A percentile compares a stretch with the other conserved stretches of the same genome.
phyloP scores from a whole-genome alignment of 2,329 filamentous ascomycete genomes.

The Hortaea sp. region DNA sequence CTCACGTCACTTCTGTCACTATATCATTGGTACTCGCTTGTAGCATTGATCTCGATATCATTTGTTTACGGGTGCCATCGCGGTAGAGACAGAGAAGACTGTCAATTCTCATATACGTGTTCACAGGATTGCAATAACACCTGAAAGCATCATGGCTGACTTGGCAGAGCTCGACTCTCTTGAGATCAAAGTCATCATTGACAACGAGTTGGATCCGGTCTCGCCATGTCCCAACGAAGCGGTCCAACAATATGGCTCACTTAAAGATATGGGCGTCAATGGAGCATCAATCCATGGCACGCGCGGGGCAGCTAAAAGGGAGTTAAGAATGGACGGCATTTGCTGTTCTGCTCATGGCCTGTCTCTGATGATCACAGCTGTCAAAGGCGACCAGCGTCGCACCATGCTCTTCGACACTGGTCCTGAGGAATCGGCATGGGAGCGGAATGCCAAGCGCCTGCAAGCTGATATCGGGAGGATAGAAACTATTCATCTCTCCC shows the following conservation, averaged over 20 bases:
- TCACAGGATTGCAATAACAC: neutral
- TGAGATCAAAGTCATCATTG: constrained; percentile 16
- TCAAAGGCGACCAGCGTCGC: constrained; percentile 8
- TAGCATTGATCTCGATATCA: too few relatives aligned
- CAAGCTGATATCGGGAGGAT: constrained; percentile 10
- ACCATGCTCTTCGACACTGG: constrained; percentile 21
- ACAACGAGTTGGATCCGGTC: constrained; percentile 21
- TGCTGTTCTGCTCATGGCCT: constrained; percentile 20
- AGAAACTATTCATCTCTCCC: constrained; percentile 16
- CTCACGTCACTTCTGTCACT: too few relatives aligned
- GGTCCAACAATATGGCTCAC: constrained; percentile 12
- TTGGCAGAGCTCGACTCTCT: constrained; percentile 19
- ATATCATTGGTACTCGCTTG: too few relatives aligned
- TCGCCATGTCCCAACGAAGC: constrained; percentile 12
- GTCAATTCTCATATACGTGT: neutral
- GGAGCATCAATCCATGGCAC: constrained; percentile 3
- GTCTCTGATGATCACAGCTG: constrained; percentile 19
- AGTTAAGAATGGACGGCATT: constrained; percentile 18
- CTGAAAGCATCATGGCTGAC: constrained; percentile 2
- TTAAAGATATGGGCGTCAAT: constrained; percentile 14
- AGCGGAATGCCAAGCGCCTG: constrained; percentile 16
- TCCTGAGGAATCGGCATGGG: constrained; percentile 15
- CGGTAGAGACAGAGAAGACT: neutral
- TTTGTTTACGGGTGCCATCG: too few relatives aligned
- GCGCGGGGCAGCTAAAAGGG: constrained; percentile 8